These are phyloP conservation scores for Ophiostoma sp. DNA, from an alignment of 2,329 filamentous ascomycete genomes.

Conservation along the genomic window DNA sequence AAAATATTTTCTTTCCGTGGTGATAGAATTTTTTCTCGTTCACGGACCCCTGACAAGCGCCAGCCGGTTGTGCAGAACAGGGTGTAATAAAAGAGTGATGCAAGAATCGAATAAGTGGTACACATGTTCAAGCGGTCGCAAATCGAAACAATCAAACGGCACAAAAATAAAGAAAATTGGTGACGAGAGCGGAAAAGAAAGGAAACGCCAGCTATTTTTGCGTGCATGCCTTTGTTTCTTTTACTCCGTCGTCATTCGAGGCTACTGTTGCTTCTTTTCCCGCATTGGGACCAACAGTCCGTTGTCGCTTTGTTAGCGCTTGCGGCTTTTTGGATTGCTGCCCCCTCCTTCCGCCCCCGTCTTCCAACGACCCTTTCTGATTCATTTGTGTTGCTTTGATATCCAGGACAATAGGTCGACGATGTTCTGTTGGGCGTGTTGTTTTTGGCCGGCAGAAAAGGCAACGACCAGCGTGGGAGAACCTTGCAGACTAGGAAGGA, in stretches of 20 bases:
- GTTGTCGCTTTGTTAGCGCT: conserved; percentile 7
- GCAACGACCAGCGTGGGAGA: background rate
- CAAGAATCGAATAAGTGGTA: background rate
- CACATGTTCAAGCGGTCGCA: background rate
- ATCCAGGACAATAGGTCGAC: background rate
- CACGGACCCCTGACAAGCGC: background rate
- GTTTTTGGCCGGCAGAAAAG: background rate
- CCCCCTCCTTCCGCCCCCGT: background rate
- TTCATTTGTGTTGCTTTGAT: background rate
- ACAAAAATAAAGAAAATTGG: background rate
- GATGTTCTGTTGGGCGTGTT: conserved; percentile 9
- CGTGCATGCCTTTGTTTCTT: background rate
- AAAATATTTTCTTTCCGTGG: too few relatives aligned
- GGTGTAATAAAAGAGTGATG: background rate
- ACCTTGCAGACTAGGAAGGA: background rate
- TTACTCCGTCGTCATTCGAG: background rate
- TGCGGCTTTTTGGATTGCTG: background rate
- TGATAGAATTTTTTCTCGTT: background rate
- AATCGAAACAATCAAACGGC: background rate
- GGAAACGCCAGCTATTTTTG: background rate
- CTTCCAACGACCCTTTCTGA: background rate
- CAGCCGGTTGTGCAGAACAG: background rate
- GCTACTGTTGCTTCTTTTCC: background rate
- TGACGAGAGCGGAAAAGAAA: background rate
- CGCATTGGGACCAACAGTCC: conserved; percentile 21